Evolutionary conservation across 2,329 filamentous ascomycete species (phyloP), one percentile per base, ranked within the genome.

Genomic region (Paecilomyces fulvus): DNA sequence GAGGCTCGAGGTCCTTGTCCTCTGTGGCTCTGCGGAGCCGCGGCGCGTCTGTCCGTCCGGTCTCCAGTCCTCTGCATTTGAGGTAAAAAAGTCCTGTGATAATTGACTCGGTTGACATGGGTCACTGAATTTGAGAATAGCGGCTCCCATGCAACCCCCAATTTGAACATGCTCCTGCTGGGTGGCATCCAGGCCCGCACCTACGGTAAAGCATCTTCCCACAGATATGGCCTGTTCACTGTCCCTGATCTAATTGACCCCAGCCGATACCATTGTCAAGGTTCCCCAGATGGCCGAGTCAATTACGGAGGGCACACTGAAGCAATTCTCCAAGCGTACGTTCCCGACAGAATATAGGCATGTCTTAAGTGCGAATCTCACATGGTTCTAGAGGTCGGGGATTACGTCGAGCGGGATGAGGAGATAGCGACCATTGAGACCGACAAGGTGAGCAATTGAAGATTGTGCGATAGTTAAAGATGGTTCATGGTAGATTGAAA

Each of bases 351-450:
- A 6, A 28, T 28, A 17, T n/a, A 43, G 17, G 17, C 17, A 43
- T 37, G 12, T 37, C 4, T 43, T 6, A 17, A 17, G n/a, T 43
- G 37, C 14, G n/a, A 20, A 9, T 20, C 63, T 70, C 43, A 69
- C 56, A 49, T 3, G 53, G n/a, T 14, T 53, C 20, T 62, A 84
- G 81, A 92, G 77, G 80, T 96, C 65, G 94, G 94, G 68, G 94
- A 99, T 73, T 92, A 85, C 66, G 92, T 99, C 54, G 91, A 95
- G 78, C 87, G 87, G 67, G 94, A 99, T 70, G 94, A 97, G 77
- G 94, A 99, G 74, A 92, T 99, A 73, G 94, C 94, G 30, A 96
- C 92, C 52, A 99, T 99, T 69, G 94, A 99, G 77, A 99, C 94
- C 12, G 94, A 99, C 82, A 99, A 99, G 86, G 90, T 90, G 78